Evolutionary conservation across 2,329 filamentous ascomycete genomes (phyloP).

Genomic region (Stachybotrys elegans): DNA sequence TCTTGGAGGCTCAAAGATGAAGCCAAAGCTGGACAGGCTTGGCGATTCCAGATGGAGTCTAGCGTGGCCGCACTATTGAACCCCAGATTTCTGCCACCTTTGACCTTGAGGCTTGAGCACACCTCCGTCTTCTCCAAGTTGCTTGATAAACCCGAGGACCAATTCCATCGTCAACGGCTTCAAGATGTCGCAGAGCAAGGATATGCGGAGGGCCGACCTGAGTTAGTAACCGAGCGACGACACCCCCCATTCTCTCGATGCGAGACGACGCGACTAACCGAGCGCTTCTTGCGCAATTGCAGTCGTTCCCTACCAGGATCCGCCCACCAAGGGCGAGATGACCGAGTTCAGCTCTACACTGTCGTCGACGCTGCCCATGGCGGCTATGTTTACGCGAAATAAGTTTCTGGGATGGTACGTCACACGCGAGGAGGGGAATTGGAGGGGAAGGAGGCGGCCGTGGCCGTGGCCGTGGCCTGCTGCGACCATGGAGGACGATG

Average conservation of each 20-base stretch:
- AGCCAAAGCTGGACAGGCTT: too few relatives aligned
- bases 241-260: background rate
- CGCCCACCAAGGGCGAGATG: slow-evolving; percentile 56
- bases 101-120: too few relatives aligned
- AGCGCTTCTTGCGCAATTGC: slow-evolving; percentile 5
- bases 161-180: too few relatives aligned
- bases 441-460: slow-evolving; percentile 6
- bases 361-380: slow-evolving; percentile 85
- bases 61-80: background rate
- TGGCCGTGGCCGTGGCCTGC: too few relatives aligned
- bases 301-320: slow-evolving; percentile 89
- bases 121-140: too few relatives aligned
- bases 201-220: slow-evolving; percentile 39
- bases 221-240: slow-evolving; percentile 23
- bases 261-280: background rate
- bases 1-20: too few relatives aligned
- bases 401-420: slow-evolving; percentile 66
- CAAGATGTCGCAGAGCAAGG: slow-evolving; percentile 36
- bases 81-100: background rate
- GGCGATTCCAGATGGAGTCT: too few relatives aligned
- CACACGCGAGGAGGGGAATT: background rate
- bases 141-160: too few relatives aligned
- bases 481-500: too few relatives aligned
- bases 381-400: slow-evolving; percentile 89
- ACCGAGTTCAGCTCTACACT: slow-evolving; percentile 69